These are phyloP conservation scores for Ceratocystis harringtonii DNA, from an alignment of 2,329 filamentous ascomycete species.

Conservation along the genomic window DNA sequence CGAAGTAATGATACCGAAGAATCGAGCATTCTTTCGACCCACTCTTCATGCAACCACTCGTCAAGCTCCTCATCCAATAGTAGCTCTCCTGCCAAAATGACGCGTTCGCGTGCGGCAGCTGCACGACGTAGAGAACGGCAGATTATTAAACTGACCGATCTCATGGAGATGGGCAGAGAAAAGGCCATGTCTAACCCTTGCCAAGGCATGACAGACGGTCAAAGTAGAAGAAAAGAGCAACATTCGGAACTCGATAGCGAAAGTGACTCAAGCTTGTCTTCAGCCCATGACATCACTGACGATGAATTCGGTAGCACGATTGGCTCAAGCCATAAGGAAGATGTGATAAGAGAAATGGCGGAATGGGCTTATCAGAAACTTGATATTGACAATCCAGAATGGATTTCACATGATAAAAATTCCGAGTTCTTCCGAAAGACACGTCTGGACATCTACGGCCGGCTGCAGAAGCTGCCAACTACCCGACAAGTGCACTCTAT, in stretches of 20 bases:
- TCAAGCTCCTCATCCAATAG: neutral
- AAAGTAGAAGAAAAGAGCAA: neutral
- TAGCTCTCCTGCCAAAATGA: neutral
- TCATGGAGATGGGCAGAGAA: neutral
- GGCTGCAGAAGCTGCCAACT: neutral
- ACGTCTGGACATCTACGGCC: neutral
- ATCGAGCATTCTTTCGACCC: neutral
- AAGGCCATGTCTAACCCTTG: neutral
- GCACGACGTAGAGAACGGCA: neutral
- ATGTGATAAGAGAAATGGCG: neutral
- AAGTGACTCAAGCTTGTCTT: neutral
- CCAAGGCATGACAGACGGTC: neutral
- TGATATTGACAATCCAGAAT: neutral
- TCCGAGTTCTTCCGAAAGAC: neutral
- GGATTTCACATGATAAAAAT: neutral
- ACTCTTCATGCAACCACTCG: too few relatives aligned
- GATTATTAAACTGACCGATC: neutral
- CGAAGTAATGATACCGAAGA: neutral
- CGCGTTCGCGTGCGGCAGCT: neutral
- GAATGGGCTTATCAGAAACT: neutral
- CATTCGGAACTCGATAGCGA: neutral
- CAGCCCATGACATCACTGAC: neutral
- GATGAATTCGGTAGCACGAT: neutral
- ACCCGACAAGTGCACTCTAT: neutral
- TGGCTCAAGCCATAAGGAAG: neutral